Evolutionary conservation across 768 basidiomycete genomes (phyloP).

Genomic region (Kwoniella sp.): DNA sequence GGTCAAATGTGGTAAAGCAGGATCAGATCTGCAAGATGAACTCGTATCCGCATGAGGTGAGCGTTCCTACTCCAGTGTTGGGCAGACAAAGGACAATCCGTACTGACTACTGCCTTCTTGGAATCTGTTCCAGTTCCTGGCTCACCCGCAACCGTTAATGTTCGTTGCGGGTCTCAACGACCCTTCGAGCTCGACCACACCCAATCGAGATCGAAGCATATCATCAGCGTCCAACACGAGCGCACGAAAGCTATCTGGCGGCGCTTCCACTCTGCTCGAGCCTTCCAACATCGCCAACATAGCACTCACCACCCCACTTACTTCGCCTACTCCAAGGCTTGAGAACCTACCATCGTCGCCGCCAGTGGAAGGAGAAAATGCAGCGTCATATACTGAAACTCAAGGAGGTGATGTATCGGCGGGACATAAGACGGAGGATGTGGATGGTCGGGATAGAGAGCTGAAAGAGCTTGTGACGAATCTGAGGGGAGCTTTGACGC

Average conservation of each 20-base stretch:
- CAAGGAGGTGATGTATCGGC: background rate
- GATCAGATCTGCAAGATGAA: constrained; percentile 68
- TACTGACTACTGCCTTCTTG: background rate
- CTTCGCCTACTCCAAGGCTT: constrained; percentile 22
- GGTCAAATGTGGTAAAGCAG: too few relatives aligned
- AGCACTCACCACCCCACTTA: constrained; percentile 26
- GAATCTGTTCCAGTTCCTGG: constrained; percentile 63
- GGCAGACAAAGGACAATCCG: background rate
- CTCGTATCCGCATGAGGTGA: constrained; percentile 74
- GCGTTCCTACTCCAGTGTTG: background rate
- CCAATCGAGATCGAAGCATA: constrained; percentile 27
- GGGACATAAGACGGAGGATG: background rate
- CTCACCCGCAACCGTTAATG: constrained; percentile 90
- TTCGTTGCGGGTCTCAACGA: constrained; percentile 78
- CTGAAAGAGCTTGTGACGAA: constrained; percentile 43
- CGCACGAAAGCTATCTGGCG: constrained; percentile 18
- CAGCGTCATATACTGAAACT: background rate
- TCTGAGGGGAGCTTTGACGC: constrained; percentile 38
- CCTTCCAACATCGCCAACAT: constrained; percentile 3
- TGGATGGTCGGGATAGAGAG: constrained; percentile 35
- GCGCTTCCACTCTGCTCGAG: constrained; percentile 19
- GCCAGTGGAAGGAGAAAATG: background rate
- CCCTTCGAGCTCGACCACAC: constrained; percentile 50
- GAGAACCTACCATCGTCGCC: constrained; percentile 19
- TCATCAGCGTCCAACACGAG: constrained; percentile 17